A percentile compares a stretch with the other conserved stretches of the same genome.
These are phyloP conservation scores for Centrapalus pauciflorus DNA, from an alignment of 129 eudicot genomes.

Conservation along the genomic window DNA sequence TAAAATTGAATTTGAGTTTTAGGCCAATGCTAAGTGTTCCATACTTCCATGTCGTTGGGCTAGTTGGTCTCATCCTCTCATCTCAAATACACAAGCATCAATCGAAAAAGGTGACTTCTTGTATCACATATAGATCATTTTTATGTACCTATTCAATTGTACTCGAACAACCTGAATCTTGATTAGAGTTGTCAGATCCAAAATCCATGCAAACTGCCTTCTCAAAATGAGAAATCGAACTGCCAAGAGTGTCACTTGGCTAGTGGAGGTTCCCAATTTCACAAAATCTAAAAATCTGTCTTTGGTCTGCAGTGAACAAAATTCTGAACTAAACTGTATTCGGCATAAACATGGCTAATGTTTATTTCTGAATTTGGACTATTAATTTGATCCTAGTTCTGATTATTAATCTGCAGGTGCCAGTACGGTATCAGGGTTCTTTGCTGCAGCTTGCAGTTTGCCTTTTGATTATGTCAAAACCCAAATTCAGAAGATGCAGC, in stretches of 20 bases:
- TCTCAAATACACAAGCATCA: background rate
- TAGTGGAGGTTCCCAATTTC: background rate
- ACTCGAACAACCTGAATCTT: background rate
- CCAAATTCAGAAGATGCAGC: conserved; percentile 93
- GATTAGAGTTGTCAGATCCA: background rate
- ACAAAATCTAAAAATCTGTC: background rate
- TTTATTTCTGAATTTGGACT: background rate
- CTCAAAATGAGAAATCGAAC: background rate
- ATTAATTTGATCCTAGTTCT: background rate
- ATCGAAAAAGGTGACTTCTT: background rate
- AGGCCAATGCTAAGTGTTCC: too few relatives aligned
- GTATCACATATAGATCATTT: background rate
- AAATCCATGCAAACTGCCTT: background rate
- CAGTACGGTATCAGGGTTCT: conserved; percentile 81
- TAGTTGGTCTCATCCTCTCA: too few relatives aligned
- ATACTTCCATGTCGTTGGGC: too few relatives aligned
- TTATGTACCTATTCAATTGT: background rate
- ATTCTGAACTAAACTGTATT: background rate
- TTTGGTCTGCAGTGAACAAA: background rate
- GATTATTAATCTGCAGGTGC: conserved; percentile 49
- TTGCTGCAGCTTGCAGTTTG: conserved; percentile 89
- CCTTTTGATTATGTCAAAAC: conserved; percentile 96
- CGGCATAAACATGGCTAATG: background rate
- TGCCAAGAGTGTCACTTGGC: background rate
- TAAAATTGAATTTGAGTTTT: too few relatives aligned